phyloP scores from a whole-genome alignment of 305 asterid genomes.

The Fraxinus velutina region DNA sequence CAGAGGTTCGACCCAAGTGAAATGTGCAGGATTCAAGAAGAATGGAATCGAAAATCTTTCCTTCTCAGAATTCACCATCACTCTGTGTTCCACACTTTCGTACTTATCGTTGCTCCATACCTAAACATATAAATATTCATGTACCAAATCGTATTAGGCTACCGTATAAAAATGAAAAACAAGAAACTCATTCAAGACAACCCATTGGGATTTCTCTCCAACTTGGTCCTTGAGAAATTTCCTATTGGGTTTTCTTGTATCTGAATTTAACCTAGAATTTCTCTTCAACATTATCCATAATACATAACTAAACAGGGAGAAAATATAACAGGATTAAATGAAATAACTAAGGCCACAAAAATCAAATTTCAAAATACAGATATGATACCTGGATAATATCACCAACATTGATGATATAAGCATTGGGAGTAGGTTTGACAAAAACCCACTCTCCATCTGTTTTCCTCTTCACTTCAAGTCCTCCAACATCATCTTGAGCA shows the following conservation, averaged over 20 bases:
- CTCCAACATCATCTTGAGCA: conserved; percentile 74
- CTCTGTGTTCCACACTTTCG: conserved; percentile 49
- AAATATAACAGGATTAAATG: background rate
- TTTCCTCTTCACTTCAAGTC: conserved; percentile 66
- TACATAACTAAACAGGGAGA: background rate
- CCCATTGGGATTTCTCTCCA: background rate
- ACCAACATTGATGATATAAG: conserved; percentile 53
- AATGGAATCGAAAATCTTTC: conserved; percentile 46
- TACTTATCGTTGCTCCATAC: conserved; percentile 52
- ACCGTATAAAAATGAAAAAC: background rate
- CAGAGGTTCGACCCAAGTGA: conserved; percentile 24
- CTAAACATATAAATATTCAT: conserved; percentile 13
- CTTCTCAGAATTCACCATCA: conserved; percentile 31
- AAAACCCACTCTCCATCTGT: conserved; percentile 37
- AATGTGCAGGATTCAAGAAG: conserved; percentile 37
- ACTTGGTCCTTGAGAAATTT: background rate
- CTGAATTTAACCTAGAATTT: background rate
- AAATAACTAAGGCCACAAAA: background rate
- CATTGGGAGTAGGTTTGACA: conserved; percentile 48
- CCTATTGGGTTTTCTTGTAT: background rate
- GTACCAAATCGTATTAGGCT: background rate
- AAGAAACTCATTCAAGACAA: background rate
- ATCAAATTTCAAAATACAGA: background rate
- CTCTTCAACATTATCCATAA: background rate
- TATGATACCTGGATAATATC: conserved; percentile 43